Evolutionary conservation across 306 rosid species (phyloP).

Genomic region (Cicer yamashitae): DNA sequence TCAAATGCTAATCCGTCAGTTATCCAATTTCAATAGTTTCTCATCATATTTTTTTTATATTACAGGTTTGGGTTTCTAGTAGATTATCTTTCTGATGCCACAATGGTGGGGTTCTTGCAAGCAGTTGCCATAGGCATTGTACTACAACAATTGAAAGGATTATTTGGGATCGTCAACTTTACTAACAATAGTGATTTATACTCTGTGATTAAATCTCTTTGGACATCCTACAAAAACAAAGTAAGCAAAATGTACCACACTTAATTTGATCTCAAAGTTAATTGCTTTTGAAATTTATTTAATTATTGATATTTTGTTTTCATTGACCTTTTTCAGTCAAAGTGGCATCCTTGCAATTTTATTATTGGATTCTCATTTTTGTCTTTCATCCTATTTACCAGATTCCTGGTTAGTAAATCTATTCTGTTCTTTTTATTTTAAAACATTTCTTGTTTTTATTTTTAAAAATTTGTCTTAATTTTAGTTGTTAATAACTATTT

Average conservation of each 20-base stretch:
- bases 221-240: slow-evolving; percentile 45
- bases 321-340: slow-evolving; percentile 40
- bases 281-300: not conserved
- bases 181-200: slow-evolving; percentile 53
- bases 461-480: too few species aligned
- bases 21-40: not conserved
- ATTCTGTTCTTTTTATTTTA: too few species aligned
- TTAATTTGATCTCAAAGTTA: not conserved
- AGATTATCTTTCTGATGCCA: slow-evolving; percentile 66
- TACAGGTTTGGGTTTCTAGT: slow-evolving; percentile 57
- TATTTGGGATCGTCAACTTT: slow-evolving; percentile 60
- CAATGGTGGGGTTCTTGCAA: slow-evolving; percentile 60
- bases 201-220: slow-evolving; percentile 55
- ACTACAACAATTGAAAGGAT: slow-evolving; percentile 62
- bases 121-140: slow-evolving; percentile 68
- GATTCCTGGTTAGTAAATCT: slow-evolving; percentile 57
- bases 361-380: slow-evolving; percentile 68
- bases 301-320: slow-evolving; percentile 8
- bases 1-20: not conserved
- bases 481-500: too few species aligned
- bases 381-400: slow-evolving; percentile 58
- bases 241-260: slow-evolving; percentile 32
- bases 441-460: too few species aligned
- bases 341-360: slow-evolving; percentile 66
- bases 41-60: not conserved